Conservation (phyloP, 2,329 filamentous ascomycete genomes). For the Septoria linicola region DNA sequence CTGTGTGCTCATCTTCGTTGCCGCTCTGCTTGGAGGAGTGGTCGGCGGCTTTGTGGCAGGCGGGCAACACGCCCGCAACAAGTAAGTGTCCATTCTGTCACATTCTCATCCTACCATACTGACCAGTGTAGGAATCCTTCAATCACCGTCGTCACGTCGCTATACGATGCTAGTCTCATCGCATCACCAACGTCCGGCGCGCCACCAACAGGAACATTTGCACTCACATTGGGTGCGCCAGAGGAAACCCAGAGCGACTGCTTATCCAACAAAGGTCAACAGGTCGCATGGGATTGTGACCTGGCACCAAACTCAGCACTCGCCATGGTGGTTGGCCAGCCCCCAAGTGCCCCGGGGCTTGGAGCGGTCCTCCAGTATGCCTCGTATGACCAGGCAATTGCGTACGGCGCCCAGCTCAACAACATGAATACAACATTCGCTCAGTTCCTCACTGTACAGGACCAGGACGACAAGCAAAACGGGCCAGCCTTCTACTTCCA, state of each 20-base stretch:
- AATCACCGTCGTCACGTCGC: conserved; percentile 29
- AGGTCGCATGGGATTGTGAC: conserved; percentile 64
- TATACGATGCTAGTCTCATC: conserved; percentile 44
- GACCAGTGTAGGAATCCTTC: conserved; percentile 16
- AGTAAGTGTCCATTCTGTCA: conserved; percentile 24
- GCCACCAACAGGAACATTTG: conserved; percentile 57
- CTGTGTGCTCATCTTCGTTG: conserved; percentile 35
- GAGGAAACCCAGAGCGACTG: conserved; percentile 56
- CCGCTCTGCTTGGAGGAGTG: conserved; percentile 36
- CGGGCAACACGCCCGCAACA: conserved; percentile 23
- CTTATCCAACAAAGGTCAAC: conserved; percentile 55
- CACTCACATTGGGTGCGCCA: conserved; percentile 54
- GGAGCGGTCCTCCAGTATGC: conserved; percentile 37
- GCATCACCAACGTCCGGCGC: conserved; percentile 53
- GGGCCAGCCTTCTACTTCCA: conserved; percentile 66
- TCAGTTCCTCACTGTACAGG: conserved; percentile 55
- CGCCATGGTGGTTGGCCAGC: conserved; percentile 32
- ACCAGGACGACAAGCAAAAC: conserved; percentile 55
- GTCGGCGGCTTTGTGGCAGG: conserved; percentile 38
- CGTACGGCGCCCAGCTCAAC: conserved; percentile 59
- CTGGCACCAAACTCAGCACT: conserved; percentile 40
- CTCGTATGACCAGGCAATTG: conserved; percentile 39
- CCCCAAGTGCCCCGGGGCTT: conserved; percentile 22
- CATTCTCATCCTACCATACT: conserved; percentile 1
- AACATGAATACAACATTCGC: conserved; percentile 47